phyloP scores from a whole-genome alignment of 768 basidiomycete species.

The Phylloporus sp. region DNA sequence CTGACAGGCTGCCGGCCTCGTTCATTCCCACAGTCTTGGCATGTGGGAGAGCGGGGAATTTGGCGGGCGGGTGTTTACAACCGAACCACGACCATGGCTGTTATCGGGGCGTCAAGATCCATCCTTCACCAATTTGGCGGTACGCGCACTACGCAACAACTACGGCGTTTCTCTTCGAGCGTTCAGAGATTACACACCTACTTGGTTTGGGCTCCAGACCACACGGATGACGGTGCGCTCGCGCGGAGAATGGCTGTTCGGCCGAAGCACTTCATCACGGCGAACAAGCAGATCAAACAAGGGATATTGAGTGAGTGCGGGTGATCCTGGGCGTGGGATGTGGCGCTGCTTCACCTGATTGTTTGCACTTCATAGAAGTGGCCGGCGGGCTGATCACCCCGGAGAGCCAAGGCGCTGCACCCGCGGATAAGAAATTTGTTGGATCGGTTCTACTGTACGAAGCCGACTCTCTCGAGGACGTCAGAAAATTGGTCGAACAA shows the following conservation, averaged over 20 bases:
- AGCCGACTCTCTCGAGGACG: slow-evolving; percentile 46
- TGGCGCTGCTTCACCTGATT: not conserved
- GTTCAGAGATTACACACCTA: slow-evolving; percentile 10
- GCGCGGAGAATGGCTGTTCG: slow-evolving; percentile 55
- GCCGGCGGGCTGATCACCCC: slow-evolving; percentile 57
- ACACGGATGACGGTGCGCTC: slow-evolving; percentile 52
- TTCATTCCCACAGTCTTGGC: slow-evolving; percentile 4
- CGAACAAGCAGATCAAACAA: slow-evolving; percentile 36
- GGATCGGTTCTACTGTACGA: slow-evolving; percentile 57
- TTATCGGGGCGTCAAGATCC: not conserved
- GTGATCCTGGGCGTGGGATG: slow-evolving; percentile 1
- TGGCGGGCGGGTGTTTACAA: not conserved
- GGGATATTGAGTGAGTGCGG: slow-evolving; percentile 49
- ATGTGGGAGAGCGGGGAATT: not conserved
- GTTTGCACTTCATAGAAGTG: slow-evolving; percentile 33
- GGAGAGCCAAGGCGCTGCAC: slow-evolving; percentile 45
- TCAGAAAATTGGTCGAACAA: slow-evolving; percentile 35
- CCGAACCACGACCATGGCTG: not conserved
- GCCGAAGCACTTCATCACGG: slow-evolving; percentile 44
- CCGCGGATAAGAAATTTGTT: slow-evolving; percentile 49
- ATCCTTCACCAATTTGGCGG: not conserved
- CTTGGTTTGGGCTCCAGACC: slow-evolving; percentile 65
- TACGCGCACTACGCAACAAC: not conserved
- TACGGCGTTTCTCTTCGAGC: slow-evolving; percentile 13
- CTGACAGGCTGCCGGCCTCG: not conserved